Conservation (phyloP, 163 green algal species). For the Scenedesmus sp. region DNA sequence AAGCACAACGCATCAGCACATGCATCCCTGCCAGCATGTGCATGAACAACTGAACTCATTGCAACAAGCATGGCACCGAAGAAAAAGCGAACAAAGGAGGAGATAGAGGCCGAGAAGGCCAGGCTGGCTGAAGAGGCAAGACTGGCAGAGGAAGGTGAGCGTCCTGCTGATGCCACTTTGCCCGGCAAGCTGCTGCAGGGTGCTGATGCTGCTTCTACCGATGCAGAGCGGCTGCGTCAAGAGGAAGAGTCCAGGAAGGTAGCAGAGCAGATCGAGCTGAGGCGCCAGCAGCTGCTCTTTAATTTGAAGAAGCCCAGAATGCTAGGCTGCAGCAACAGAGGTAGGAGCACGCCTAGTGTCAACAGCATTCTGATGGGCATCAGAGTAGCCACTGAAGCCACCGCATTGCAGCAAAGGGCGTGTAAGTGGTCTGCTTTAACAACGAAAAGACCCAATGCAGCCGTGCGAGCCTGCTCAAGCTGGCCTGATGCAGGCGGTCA, state of each 20-base stretch:
- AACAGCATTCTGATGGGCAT: too few species aligned
- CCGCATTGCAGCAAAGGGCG: too few species aligned
- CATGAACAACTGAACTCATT: not conserved
- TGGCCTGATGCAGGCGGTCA: too few species aligned
- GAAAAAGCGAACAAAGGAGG: conserved; percentile 71
- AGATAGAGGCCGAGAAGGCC: conserved; percentile 63
- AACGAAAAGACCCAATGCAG: too few species aligned
- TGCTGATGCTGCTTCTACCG: not conserved
- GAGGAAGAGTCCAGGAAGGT: conserved; percentile 62
- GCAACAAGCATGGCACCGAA: conserved; percentile 59
- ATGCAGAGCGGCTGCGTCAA: conserved; percentile 55
- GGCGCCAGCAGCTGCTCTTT: conserved; percentile 56
- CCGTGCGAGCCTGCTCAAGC: too few species aligned
- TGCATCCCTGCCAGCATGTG: not conserved
- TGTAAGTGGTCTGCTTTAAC: too few species aligned
- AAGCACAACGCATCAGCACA: not conserved
- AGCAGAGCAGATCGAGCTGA: conserved; percentile 59
- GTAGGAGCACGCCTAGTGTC: conserved; percentile 1
- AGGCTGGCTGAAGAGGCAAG: conserved; percentile 61
- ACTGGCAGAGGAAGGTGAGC: conserved; percentile 57
- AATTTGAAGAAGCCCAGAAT: conserved; percentile 46
- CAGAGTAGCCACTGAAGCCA: not conserved
- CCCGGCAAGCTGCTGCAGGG: not conserved
- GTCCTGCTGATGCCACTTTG: too few species aligned
- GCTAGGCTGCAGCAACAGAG: conserved; percentile 40